phyloP scores from a whole-genome alignment of 1,284 basidiomycete species.

The Filobasidium uniguttulatum region DNA sequence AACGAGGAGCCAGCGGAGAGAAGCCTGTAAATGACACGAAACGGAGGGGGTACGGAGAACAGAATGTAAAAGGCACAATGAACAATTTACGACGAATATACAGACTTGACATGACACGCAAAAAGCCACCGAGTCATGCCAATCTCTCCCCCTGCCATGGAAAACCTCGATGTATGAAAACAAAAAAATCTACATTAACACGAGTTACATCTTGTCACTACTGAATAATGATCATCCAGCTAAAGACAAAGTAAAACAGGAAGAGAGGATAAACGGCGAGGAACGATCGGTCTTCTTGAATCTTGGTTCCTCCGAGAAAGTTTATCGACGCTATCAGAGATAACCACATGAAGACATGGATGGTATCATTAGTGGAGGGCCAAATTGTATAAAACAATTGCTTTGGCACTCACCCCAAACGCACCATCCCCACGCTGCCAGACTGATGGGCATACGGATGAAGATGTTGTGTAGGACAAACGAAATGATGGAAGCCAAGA shows the following conservation, averaged over 20 bases:
- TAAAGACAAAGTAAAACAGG: constrained; percentile 46
- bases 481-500: constrained; percentile 72
- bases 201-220: too few species aligned
- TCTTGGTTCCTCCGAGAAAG: constrained; percentile 82
- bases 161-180: too few species aligned
- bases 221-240: constrained; percentile 91
- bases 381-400: neutral
- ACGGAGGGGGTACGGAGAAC: too few species aligned
- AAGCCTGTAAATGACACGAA: too few species aligned
- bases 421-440: constrained; percentile 81
- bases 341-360: too few species aligned
- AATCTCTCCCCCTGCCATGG: too few species aligned
- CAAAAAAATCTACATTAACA: too few species aligned
- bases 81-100: too few species aligned
- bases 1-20: too few species aligned
- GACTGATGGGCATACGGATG: constrained; percentile 66
- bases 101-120: too few species aligned
- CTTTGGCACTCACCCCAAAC: constrained; percentile 62
- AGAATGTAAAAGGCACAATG: too few species aligned
- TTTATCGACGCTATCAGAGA: constrained; percentile 70
- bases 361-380: neutral
- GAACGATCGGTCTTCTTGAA: constrained; percentile 70
- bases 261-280: constrained; percentile 85
- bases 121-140: too few species aligned
- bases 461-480: constrained; percentile 75